Evolutionary conservation across 768 basidiomycete species (phyloP).

Genomic region (Infundibulicybe gibba): DNA sequence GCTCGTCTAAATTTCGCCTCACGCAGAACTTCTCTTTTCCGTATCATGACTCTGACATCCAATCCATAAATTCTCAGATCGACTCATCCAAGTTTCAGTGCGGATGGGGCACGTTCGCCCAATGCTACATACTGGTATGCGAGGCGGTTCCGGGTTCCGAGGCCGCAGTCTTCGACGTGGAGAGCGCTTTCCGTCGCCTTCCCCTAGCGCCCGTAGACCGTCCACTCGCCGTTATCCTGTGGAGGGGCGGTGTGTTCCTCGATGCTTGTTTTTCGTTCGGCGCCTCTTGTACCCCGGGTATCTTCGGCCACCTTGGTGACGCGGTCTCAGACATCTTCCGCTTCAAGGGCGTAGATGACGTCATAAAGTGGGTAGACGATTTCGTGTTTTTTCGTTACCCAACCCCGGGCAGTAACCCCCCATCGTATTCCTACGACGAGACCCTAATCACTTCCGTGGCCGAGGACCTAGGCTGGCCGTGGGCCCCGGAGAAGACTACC

Average conservation of each 20-base stretch:
- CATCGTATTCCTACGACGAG: conserved; percentile 12
- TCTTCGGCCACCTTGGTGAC: conserved; percentile 28
- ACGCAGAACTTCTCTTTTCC: not conserved
- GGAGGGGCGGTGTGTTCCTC: not conserved
- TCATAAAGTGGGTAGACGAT: conserved; percentile 33
- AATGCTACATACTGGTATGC: not conserved
- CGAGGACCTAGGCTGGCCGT: conserved; percentile 25
- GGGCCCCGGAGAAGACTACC: conserved; percentile 27
- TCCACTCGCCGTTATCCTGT: too few relatives aligned
- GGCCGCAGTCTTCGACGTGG: not conserved
- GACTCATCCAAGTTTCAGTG: not conserved
- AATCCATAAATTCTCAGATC: not conserved
- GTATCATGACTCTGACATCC: not conserved
- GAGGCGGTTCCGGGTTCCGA: not conserved
- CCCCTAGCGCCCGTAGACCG: not conserved
- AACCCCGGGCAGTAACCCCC: not conserved
- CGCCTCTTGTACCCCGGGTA: conserved; percentile 15
- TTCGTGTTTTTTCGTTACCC: conserved; percentile 25
- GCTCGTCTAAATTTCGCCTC: not conserved
- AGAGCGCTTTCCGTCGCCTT: not conserved
- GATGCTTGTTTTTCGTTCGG: conserved; percentile 17
- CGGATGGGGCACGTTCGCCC: not conserved
- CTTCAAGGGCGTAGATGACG: conserved; percentile 8
- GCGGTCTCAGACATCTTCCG: conserved; percentile 18
- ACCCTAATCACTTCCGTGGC: conserved; percentile 20